Base-by-base conservation (phyloP, 2,329 filamentous ascomycete species). In the Anthostomella pinea region DNA sequence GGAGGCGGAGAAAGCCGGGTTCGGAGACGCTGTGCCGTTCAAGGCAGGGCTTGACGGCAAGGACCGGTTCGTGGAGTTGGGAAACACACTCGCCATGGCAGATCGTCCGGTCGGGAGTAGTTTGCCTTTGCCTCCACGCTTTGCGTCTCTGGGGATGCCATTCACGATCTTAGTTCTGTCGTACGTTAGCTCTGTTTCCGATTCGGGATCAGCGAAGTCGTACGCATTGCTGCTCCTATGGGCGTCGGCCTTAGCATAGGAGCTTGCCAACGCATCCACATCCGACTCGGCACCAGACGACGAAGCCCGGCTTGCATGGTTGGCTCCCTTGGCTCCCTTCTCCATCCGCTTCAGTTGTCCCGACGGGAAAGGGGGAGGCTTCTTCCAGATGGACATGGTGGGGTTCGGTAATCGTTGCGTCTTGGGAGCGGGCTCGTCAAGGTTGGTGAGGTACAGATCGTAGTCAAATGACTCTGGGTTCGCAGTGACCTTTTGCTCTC, bases 391-490 rank as follows among this genome's bases (percentile, higher is more conserved):
- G 6, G 69, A 71, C 52, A 71, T 72, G 15, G 72, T 68, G n/a
- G 64, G 61, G 15, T 70, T 62, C 17, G 73, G 67, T 16, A 79
- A 56, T 48, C 67, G 68, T 43, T 68, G 66, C 18, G 72, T 71
- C 46, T 63, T 64, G 47, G 62, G 62, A 13, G 65, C 62, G 3
- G 69, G 64, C 36, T 72, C 66, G 48, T 68, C 66, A n/a, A 72
- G 67, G 43, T 72, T 66, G 29, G 74, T 72, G 25, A 73, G 65
- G 56, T 73, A 82, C 17, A 83, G 61, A 37, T 82, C 77, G 60
- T 73, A 73, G 19, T 71, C 63, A 35, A 68, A 66, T 11, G 69
- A 64, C 35, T 73, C 67, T 33, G 64, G 46, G 11, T 65, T 65
- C 35, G 60, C 64, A 35, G 65, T 56, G 41, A 79, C 67, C 29